These are phyloP conservation scores for Aspergillus sp. DNA, from an alignment of 2,329 filamentous ascomycete genomes.

Conservation along the genomic window DNA sequence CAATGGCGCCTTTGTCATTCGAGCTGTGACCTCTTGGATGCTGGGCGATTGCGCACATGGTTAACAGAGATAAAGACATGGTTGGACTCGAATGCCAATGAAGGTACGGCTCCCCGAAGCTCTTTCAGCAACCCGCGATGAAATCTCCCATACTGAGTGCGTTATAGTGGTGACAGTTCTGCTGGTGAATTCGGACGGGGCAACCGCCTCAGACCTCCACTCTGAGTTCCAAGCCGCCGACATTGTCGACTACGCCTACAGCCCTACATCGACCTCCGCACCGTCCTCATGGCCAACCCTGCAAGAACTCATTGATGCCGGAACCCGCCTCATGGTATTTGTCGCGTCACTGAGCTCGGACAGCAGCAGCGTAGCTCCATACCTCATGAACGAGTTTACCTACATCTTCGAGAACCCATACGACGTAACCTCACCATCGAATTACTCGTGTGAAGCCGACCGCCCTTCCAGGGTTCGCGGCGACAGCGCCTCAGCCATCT, in stretches of 20 bases:
- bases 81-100: slow-evolving; percentile 71
- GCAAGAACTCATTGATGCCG: slow-evolving; percentile 66
- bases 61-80: slow-evolving; percentile 67
- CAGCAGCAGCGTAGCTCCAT: slow-evolving; percentile 42
- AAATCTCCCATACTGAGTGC: neutral
- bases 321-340: slow-evolving; percentile 71
- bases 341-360: slow-evolving; percentile 57
- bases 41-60: slow-evolving; percentile 68
- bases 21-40: slow-evolving; percentile 69
- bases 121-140: too few species aligned
- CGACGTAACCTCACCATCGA: slow-evolving; percentile 63
- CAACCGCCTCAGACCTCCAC: slow-evolving; percentile 60
- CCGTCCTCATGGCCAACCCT: slow-evolving; percentile 70
- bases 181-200: slow-evolving; percentile 71
- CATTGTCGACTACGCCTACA: slow-evolving; percentile 66
- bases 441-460: slow-evolving; percentile 74
- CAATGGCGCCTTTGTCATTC: slow-evolving; percentile 73
- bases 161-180: slow-evolving; percentile 69
- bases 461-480: slow-evolving; percentile 63
- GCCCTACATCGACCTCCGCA: slow-evolving; percentile 52
- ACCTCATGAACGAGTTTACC: slow-evolving; percentile 49
- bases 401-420: slow-evolving; percentile 73
- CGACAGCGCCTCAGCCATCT: slow-evolving; percentile 55
- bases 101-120: slow-evolving; percentile 44
- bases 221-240: slow-evolving; percentile 61